phyloP scores from a whole-genome alignment of 176 grass and related monocot species.

The Eragrostis nindensis region DNA sequence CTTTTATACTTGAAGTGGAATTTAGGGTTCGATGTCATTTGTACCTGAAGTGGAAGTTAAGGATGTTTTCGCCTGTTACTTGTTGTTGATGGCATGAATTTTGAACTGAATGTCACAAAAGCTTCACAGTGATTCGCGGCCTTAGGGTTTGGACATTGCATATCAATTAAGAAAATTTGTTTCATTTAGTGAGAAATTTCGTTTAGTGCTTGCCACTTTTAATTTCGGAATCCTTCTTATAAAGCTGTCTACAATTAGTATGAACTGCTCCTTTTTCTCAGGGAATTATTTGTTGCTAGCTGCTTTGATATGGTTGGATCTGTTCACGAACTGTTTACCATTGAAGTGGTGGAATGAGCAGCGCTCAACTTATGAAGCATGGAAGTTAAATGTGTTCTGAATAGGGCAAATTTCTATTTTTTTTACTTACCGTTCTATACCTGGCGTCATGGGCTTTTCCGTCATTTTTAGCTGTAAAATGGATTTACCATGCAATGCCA shows the following conservation, averaged over 20 bases:
- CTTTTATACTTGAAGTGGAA: not conserved
- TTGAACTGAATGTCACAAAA: not conserved
- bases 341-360: not conserved
- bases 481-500: not conserved
- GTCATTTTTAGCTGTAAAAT: not conserved
- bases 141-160: not conserved
- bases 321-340: not conserved
- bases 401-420: not conserved
- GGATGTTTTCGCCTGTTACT: not conserved
- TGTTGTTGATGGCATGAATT: not conserved
- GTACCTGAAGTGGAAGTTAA: not conserved
- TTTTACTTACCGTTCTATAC: not conserved
- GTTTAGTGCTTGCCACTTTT: not conserved
- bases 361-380: not conserved
- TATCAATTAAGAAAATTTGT: not conserved
- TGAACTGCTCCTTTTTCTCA: not conserved
- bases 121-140: not conserved
- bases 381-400: not conserved
- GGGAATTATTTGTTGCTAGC: not conserved
- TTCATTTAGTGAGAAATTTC: not conserved
- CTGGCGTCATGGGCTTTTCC: not conserved
- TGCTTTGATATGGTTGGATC: not conserved
- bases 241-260: not conserved
- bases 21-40: not conserved
- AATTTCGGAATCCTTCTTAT: too few relatives aligned